Percentiles rank a stretch among this genome's conserved stretches.
These are phyloP conservation scores for Candida ponderosae DNA, from an alignment of 805 yeast species.

Conservation along the genomic window DNA sequence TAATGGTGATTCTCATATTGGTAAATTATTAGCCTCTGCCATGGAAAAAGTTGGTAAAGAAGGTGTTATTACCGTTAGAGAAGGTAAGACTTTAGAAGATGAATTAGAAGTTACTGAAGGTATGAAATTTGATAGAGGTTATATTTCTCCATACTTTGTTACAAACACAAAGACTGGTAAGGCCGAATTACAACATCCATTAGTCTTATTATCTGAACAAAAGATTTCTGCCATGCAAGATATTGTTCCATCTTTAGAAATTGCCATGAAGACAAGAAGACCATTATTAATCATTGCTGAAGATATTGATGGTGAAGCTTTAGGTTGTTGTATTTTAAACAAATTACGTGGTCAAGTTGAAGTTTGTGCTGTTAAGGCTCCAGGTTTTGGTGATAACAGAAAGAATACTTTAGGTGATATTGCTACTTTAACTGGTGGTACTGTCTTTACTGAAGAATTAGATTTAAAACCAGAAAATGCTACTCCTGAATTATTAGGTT, in stretches of 20 bases:
- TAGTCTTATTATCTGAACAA: slow-evolving; percentile 82
- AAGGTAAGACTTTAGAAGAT: slow-evolving; percentile 94
- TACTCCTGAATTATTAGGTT: slow-evolving; percentile 81
- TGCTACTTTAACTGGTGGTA: slow-evolving; percentile 92
- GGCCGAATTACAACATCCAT: slow-evolving; percentile 92
- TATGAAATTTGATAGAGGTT: slow-evolving; percentile 97
- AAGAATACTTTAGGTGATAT: slow-evolving; percentile 93
- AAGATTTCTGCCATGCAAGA: slow-evolving; percentile 87
- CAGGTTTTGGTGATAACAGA: slow-evolving; percentile 99
- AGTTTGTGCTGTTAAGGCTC: slow-evolving; percentile 96
- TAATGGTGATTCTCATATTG: slow-evolving; percentile 91
- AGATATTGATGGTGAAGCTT: slow-evolving; percentile 96
- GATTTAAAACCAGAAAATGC: slow-evolving; percentile 95
- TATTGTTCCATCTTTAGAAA: slow-evolving; percentile 84
- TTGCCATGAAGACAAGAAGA: slow-evolving; percentile 88
- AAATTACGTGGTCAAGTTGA: slow-evolving; percentile 97
- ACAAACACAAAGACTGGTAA: slow-evolving; percentile 89
- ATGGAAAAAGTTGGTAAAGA: slow-evolving; percentile 99
- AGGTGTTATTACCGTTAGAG: slow-evolving; percentile 97
- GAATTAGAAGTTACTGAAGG: slow-evolving; percentile 97
- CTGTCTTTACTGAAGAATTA: slow-evolving; percentile 78
- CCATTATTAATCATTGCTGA: slow-evolving; percentile 92
- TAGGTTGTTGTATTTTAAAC: slow-evolving; percentile 95
- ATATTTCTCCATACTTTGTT: slow-evolving; percentile 92
- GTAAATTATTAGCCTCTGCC: slow-evolving; percentile 84